Evolutionary conservation across 2,329 filamentous ascomycete species (phyloP), one percentile per base, ranked within the genome.

Genomic region (Diaporthe aspalathi): DNA sequence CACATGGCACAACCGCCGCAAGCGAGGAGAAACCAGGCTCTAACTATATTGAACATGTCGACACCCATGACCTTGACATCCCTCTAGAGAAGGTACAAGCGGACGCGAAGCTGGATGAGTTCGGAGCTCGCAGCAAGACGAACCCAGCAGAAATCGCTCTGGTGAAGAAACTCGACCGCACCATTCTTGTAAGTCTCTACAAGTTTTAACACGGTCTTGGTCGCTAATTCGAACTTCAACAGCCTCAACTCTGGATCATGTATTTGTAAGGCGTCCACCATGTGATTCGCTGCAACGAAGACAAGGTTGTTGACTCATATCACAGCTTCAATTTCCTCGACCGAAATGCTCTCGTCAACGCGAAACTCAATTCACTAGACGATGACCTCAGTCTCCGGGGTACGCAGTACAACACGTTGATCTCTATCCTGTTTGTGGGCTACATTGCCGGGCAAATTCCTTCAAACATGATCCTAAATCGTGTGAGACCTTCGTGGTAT

Each of bases 331-430:
- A 4, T 6, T 60, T 80, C 76, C 77, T 85, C 20, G 85, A 88
- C 73, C 80, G 85, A n/a, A 87, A 87, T 70, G 87, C 89, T 60
- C 88, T 90, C 74, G 88, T 88, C 3, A 86, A 87, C 24, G 88
- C 88, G 2, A 81, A 84, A 27, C 76, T 90, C 38, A 60, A 60
- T n/a, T 29, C 56, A 12, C n/a, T 69, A 22, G 49, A 69, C 24
- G 43, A 62, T 1, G 67, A 69, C 24, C 54, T 69, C 7, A 43
- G 67, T 20, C 67, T 69, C 1, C 22, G 22, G 29, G 67, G 45
- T 11, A 54, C 68, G 17, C 5, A 66, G 8, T 70, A 57, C 47
- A 49, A 43, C 57, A 70, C 57, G 5, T 12, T 35, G n/a, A 50
- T 70, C 17, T 66, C 68, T 14, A 54, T 70, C 12, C 49, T 57